Percentiles rank a stretch among this genome's conserved stretches.
Conservation (phyloP, 2,329 filamentous ascomycete species). For the Orbilia oligospora region DNA sequence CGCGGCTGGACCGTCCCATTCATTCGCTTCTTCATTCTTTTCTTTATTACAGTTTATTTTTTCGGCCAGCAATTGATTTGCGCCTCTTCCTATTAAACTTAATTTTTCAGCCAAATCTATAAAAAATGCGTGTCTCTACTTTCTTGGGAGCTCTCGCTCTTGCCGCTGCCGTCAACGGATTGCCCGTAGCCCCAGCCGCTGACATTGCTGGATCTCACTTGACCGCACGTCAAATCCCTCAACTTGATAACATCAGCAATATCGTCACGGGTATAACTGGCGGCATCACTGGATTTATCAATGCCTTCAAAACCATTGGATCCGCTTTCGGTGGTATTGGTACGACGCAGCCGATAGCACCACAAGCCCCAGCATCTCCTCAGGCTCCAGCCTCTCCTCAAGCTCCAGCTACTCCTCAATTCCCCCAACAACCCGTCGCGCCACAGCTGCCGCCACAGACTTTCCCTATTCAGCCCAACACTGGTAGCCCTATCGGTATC, state of each 20-base stretch:
- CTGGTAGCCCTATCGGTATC: conserved; percentile 13
- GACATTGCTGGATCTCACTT: neutral
- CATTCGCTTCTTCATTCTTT: neutral
- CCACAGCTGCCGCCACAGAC: conserved; percentile 18
- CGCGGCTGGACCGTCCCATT: conserved; percentile 32
- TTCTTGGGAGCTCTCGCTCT: conserved; percentile 10
- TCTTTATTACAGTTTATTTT: neutral
- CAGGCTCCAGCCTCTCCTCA: neutral
- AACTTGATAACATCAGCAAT: conserved; percentile 7
- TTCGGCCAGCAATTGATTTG: conserved; percentile 35
- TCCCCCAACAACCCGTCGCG: neutral
- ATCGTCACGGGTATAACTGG: conserved; percentile 1
- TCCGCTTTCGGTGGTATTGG: conserved; percentile 13
- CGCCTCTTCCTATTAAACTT: neutral
- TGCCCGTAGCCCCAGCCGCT: neutral
- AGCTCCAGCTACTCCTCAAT: neutral
- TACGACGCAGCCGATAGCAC: neutral
- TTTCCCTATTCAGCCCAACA: neutral
- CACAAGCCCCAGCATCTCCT: neutral
- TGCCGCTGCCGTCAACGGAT: conserved; percentile 20
- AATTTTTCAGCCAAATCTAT: neutral
- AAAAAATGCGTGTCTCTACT: conserved; percentile 33
- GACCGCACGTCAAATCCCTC: neutral
- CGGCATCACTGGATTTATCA: neutral
- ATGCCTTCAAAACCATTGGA: conserved; percentile 12